These are phyloP conservation scores for Candida sp. DNA, from an alignment of 1,139 yeast species.

Conservation along the genomic window DNA sequence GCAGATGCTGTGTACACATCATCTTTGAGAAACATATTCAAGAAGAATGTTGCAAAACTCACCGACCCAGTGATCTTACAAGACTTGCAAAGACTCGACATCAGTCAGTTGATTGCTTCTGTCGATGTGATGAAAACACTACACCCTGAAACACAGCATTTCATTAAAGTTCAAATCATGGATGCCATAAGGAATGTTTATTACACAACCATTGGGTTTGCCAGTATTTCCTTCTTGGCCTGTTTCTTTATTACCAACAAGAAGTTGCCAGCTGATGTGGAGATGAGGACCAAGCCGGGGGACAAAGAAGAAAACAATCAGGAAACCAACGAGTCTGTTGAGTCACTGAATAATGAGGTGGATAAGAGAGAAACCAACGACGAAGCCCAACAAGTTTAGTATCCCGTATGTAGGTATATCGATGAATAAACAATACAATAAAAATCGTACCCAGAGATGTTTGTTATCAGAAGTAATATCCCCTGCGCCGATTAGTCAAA, in stretches of 20 bases:
- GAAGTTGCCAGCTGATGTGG: constrained; percentile 24
- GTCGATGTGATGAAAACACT: constrained; percentile 24
- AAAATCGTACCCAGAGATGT: too few relatives aligned
- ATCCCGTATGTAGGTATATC: background rate
- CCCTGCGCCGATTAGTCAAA: too few relatives aligned
- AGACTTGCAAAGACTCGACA: constrained; percentile 21
- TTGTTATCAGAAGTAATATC: too few relatives aligned
- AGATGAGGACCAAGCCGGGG: background rate
- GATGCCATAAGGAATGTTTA: constrained; percentile 34
- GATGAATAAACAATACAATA: background rate
- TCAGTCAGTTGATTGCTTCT: constrained; percentile 19
- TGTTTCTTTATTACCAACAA: constrained; percentile 30
- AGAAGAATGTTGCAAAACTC: constrained; percentile 19
- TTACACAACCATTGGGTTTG: constrained; percentile 34
- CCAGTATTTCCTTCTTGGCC: constrained; percentile 23
- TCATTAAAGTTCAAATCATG: constrained; percentile 34
- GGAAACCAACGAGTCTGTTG: background rate
- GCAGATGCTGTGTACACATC: constrained; percentile 40
- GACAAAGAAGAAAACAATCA: background rate
- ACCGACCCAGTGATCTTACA: constrained; percentile 18
- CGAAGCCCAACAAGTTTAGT: background rate
- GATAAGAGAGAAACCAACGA: background rate
- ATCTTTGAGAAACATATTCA: constrained; percentile 24
- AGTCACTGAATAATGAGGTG: background rate
- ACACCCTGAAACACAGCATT: constrained; percentile 26